A percentile compares a stretch with the other conserved stretches of the same genome.
phyloP scores from a whole-genome alignment of 352 stramenopile genomes.

The Phytophthora parvispora region DNA sequence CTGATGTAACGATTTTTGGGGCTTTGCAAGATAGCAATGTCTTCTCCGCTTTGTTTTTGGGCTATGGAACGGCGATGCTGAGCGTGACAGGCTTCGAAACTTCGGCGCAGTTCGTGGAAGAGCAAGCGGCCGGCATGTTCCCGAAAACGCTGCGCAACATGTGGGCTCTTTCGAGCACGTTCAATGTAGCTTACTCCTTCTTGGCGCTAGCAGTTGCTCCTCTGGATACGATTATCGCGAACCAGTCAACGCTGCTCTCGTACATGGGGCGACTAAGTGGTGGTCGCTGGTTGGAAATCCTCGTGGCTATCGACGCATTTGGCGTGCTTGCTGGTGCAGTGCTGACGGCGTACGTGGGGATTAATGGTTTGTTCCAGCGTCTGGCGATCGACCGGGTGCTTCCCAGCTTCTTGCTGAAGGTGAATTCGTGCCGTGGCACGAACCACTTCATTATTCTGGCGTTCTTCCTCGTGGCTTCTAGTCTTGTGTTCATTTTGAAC shows the following conservation, averaged over 20 bases:
- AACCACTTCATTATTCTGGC: slow-evolving; percentile 87
- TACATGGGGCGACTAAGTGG: slow-evolving; percentile 60
- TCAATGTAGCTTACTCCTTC: slow-evolving; percentile 81
- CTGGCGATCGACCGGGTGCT: slow-evolving; percentile 86
- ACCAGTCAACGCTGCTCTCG: slow-evolving; percentile 76
- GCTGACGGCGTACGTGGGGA: slow-evolving; percentile 87
- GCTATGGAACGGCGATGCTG: slow-evolving; percentile 83
- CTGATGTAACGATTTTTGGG: slow-evolving; percentile 69
- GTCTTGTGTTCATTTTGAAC: slow-evolving; percentile 80
- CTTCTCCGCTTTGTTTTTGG: slow-evolving; percentile 71
- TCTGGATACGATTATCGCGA: slow-evolving; percentile 70
- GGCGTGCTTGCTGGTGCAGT: slow-evolving; percentile 88
- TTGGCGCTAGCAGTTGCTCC: slow-evolving; percentile 80
- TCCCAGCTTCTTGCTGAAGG: slow-evolving; percentile 58
- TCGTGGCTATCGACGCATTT: slow-evolving; percentile 87
- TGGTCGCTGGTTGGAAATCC: slow-evolving; percentile 46
- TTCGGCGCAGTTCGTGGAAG: slow-evolving; percentile 91
- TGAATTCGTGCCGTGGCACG: slow-evolving; percentile 78
- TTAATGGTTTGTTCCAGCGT: slow-evolving; percentile 79
- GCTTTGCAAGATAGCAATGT: slow-evolving; percentile 42
- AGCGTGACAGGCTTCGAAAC: slow-evolving; percentile 93
- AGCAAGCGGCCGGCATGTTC: slow-evolving; percentile 86
- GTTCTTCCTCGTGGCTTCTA: slow-evolving; percentile 79
- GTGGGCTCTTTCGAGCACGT: slow-evolving; percentile 83
- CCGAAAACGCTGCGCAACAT: slow-evolving; percentile 79